These are phyloP conservation scores for Boletus coccyginus DNA, from an alignment of 768 basidiomycete species.

Conservation along the genomic window DNA sequence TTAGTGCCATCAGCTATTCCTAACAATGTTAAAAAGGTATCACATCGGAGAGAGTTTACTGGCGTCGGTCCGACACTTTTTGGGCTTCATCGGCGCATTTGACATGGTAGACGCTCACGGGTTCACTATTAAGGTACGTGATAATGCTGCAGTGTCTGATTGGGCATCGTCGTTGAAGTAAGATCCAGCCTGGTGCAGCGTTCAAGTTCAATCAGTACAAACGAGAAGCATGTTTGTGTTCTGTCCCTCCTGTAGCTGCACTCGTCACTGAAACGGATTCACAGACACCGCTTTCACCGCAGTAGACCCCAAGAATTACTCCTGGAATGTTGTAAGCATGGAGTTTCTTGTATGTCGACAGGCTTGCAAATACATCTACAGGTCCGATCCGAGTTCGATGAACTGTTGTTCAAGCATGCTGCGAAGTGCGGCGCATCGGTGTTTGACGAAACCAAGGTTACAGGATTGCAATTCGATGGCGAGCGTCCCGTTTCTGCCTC, in stretches of 20 bases:
- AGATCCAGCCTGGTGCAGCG: conserved; percentile 5
- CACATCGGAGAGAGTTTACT: conserved; percentile 17
- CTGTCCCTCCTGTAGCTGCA: no score
- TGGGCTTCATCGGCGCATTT: conserved; percentile 9
- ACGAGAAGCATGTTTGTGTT: conserved; percentile 9
- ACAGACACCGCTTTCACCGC: conserved; percentile 6
- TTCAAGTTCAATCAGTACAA: conserved; percentile 13
- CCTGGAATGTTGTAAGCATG: conserved; percentile 5
- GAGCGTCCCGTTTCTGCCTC: no score
- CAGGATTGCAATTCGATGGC: not conserved
- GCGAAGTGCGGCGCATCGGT: not conserved
- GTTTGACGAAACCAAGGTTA: conserved; percentile 7
- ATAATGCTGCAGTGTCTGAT: no score
- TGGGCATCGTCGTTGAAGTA: not conserved
- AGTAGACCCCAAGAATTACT: not conserved
- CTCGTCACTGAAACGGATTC: not conserved
- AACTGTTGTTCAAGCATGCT: not conserved
- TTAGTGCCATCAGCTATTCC: no score
- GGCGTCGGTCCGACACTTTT: conserved; percentile 6
- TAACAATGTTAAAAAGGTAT: conserved; percentile 3
- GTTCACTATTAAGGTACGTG: conserved; percentile 9
- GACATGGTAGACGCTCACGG: conserved; percentile 2
- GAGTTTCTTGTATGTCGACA: no score
- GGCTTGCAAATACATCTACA: not conserved
- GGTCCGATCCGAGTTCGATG: conserved; percentile 8